These are phyloP conservation scores for Bromus sterilis DNA, from an alignment of 176 grass and related monocot species.

Conservation along the genomic window DNA sequence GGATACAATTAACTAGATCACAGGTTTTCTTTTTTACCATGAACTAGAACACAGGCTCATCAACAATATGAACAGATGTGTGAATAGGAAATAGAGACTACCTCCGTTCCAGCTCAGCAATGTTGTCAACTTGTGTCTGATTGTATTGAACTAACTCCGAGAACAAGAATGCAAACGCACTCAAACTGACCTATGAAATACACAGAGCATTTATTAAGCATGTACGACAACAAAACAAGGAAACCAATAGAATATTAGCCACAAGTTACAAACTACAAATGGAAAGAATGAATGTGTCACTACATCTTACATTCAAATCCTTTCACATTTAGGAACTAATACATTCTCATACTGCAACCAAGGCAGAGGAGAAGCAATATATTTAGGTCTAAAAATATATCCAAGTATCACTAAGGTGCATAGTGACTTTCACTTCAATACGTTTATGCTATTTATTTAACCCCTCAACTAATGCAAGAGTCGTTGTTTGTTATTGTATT, in stretches of 20 bases:
- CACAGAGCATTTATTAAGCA: conserved; percentile 17
- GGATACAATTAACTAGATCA: not conserved
- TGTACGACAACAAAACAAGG: not conserved
- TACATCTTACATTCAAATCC: not conserved
- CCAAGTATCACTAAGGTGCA: too few relatives aligned
- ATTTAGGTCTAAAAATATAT: too few relatives aligned
- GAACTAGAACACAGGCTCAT: not conserved
- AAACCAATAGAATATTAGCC: not conserved
- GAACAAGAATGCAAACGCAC: conserved; percentile 97
- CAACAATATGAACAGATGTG: not conserved
- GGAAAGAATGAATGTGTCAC: not conserved
- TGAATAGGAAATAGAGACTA: conserved; percentile 7
- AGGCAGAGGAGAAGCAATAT: not conserved
- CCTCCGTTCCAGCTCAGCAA: conserved; percentile 94
- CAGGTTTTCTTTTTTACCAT: too few relatives aligned
- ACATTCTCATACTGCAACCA: not conserved
- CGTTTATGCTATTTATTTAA: not conserved
- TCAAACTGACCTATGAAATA: conserved; percentile 79
- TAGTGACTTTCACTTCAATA: too few relatives aligned
- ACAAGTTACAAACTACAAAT: not conserved
- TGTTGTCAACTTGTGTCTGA: conserved; percentile 98
- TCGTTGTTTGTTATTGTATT: not conserved
- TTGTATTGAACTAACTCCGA: conserved; percentile 97
- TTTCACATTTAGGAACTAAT: too few relatives aligned
- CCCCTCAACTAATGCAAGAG: not conserved